These are phyloP conservation scores for Aspergillus ibericus DNA, from an alignment of 2,329 filamentous ascomycete genomes.

Conservation along the genomic window DNA sequence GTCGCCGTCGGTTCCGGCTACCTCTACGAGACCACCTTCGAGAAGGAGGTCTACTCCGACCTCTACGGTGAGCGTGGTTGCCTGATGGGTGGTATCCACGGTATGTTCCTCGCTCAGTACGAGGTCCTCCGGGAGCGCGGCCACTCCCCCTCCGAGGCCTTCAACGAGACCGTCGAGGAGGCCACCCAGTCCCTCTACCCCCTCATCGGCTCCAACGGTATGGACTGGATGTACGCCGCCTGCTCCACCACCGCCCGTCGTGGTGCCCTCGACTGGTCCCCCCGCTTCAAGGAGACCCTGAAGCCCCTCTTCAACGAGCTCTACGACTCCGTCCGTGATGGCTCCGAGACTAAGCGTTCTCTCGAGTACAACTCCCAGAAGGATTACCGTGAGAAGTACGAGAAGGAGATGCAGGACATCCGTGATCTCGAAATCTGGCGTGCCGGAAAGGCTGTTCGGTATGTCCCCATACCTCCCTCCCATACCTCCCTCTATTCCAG, in stretches of 20 bases:
- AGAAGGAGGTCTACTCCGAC: conserved; percentile 99
- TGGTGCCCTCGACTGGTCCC: conserved; percentile 98
- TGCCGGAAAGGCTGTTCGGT: conserved; percentile 95
- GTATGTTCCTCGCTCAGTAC: conserved; percentile 99
- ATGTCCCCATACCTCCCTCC: conserved; percentile 34
- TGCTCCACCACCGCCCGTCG: conserved; percentile 98
- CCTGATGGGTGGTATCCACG: conserved; percentile 99
- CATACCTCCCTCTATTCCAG: background rate
- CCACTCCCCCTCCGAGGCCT: conserved; percentile 96
- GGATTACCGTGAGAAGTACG: conserved; percentile 96
- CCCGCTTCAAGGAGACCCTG: conserved; percentile 93
- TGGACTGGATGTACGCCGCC: conserved; percentile 99
- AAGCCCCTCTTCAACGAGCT: conserved; percentile 99
- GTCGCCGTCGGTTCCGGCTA: conserved; percentile 97
- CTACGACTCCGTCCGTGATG: conserved; percentile 88
- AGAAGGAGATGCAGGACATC: conserved; percentile 99
- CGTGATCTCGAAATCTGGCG: conserved; percentile 98
- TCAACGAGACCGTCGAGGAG: conserved; percentile 99
- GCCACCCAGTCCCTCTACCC: conserved; percentile 98
- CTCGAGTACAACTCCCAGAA: conserved; percentile 95
- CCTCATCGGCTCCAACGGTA: conserved; percentile 93
- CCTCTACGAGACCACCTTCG: conserved; percentile 99
- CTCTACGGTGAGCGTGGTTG: conserved; percentile 99
- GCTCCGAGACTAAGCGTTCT: conserved; percentile 91
- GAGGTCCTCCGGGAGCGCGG: conserved; percentile 98